Evolutionary conservation across 1,284 basidiomycete genomes (phyloP), one percentile per base, ranked within the genome.

Genomic region (Cronartium quercuum): DNA sequence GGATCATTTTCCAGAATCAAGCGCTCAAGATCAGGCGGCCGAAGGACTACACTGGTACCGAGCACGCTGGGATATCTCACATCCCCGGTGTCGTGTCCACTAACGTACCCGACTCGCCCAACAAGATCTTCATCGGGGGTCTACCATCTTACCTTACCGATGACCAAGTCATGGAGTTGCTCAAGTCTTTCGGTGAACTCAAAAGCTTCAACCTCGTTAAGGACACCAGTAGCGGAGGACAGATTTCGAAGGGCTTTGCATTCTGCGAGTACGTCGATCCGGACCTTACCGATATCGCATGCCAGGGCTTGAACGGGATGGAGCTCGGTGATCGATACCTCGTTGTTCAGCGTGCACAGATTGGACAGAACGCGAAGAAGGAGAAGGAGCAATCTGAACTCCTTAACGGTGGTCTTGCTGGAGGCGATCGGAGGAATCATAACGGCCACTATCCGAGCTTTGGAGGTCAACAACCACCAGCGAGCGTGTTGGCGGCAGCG

Each of bases 221-320:
- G 78, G 96, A 99, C 42, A 73, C 70, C n/a, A 73, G 70, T 35
- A 65, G 63, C 42, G 55, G 55, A 41, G 57, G 10, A 51, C 80
- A 51, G 60, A 51, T 47, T 21, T 79, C 78, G 29, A 80, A 94
- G 91, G 96, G 96, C 77, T 98, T 97, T 82, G 96, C 96, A 0
- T 98, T 98, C 85, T 96, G 94, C 84, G 96, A 98, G 86, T 99
- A 98, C 82, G 89, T 91, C 75, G 96, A 99, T 81, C 84, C 88
- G 12, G 83, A 83, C 41, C 88, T 94, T 75, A 98, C 96, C 64
- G 94, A 98, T 78, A 88, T 97, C 77, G 96, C 96, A 44, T 97
- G 95, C 80, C 90, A 93, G 82, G 92, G 93, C 77, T 86, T 99
- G 76, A 94, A 96, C 82, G 93, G 93, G 74, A 98, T 98, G 92